phyloP scores from a whole-genome alignment of 805 yeast genomes.

The Metschnikowia shivogae region DNA sequence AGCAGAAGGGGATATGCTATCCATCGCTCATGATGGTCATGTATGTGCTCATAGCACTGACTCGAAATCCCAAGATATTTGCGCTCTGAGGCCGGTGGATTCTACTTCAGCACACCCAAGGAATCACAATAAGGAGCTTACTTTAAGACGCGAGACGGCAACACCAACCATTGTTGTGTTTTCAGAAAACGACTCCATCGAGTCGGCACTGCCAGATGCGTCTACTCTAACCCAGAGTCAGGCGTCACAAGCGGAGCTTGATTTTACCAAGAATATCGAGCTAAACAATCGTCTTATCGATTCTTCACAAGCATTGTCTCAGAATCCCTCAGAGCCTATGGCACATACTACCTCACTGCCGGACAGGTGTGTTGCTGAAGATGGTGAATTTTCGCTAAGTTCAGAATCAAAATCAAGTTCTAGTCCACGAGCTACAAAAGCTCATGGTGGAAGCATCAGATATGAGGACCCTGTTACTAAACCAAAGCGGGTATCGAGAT shows the following conservation, averaged over 20 bases:
- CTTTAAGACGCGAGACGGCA: background rate
- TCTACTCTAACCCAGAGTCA: background rate
- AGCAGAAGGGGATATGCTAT: too few relatives aligned
- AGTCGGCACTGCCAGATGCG: background rate
- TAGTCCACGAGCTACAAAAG: background rate
- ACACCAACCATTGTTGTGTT: constrained; percentile 1
- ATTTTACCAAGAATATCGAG: background rate
- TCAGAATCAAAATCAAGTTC: background rate
- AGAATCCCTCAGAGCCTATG: too few relatives aligned
- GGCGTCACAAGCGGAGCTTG: too few relatives aligned
- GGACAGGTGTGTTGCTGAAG: background rate
- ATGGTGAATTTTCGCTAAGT: background rate
- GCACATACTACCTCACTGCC: too few relatives aligned
- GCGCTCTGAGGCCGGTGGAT: too few relatives aligned
- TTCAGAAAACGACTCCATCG: background rate
- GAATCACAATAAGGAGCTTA: too few relatives aligned
- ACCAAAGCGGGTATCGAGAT: background rate
- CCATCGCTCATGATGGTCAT: too few relatives aligned
- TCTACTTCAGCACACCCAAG: too few relatives aligned
- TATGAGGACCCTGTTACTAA: background rate
- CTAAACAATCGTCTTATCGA: too few relatives aligned
- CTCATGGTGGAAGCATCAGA: background rate
- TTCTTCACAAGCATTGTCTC: too few relatives aligned
- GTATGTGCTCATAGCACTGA: too few relatives aligned
- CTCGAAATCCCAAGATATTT: too few relatives aligned